Evolutionary conservation across 1,139 yeast species (phyloP).

Genomic region (Nadsonia commutata): DNA sequence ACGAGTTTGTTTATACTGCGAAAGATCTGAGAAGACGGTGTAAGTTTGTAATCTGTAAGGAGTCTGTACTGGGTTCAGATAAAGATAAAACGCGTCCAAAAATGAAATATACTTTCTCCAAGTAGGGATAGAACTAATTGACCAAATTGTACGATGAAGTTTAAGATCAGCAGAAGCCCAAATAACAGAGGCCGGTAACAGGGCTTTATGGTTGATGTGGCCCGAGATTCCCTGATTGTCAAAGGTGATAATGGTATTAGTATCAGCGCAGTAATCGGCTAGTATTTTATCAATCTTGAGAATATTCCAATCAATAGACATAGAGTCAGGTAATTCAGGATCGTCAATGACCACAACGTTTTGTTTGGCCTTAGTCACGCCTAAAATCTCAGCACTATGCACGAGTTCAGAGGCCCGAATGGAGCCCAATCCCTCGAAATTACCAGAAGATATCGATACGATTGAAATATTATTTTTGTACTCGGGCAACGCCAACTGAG

Average conservation of each 20-base stretch:
- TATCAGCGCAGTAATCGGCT: slow-evolving; percentile 14
- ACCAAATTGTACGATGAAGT: slow-evolving; percentile 15
- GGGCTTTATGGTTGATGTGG: slow-evolving; percentile 73
- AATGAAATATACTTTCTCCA: slow-evolving; percentile 23
- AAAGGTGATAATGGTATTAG: slow-evolving; percentile 53
- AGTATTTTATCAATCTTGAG: slow-evolving; percentile 26
- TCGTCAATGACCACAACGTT: slow-evolving; percentile 36
- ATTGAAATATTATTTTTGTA: slow-evolving; percentile 39
- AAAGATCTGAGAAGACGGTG: slow-evolving; percentile 19
- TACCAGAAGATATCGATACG: slow-evolving; percentile 67
- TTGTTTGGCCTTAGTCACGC: slow-evolving; percentile 26
- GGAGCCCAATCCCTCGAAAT: slow-evolving; percentile 57
- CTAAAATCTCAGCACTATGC: slow-evolving; percentile 43
- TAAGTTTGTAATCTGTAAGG: slow-evolving; percentile 3
- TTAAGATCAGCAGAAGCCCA: slow-evolving; percentile 17
- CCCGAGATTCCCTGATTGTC: slow-evolving; percentile 71
- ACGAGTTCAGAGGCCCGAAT: slow-evolving; percentile 45
- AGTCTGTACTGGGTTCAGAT: slow-evolving; percentile 4
- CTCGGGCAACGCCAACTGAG: slow-evolving; percentile 26
- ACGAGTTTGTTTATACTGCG: slow-evolving; percentile 43
- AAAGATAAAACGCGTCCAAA: slow-evolving; percentile 19
- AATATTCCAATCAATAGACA: slow-evolving; percentile 53
- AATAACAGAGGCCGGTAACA: slow-evolving; percentile 39
- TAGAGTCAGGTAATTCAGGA: slow-evolving; percentile 46
- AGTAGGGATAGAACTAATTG: slow-evolving; percentile 25